phyloP scores from a whole-genome alignment of 371 early-diverging fungal species.

The Dichotomocladium elegans region DNA sequence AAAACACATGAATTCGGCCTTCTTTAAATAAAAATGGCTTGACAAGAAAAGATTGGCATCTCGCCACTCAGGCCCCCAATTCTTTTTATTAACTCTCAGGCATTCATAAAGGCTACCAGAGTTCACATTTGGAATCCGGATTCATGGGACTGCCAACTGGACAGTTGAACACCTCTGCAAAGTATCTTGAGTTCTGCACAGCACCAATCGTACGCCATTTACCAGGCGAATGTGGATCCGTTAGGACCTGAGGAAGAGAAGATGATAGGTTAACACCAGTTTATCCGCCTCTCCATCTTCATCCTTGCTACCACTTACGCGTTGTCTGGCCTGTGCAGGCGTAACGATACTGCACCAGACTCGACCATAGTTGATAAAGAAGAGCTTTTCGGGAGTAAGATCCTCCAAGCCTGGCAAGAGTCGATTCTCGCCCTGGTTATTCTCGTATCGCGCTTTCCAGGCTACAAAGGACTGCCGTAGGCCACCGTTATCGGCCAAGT shows the following conservation, averaged over 20 bases:
- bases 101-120: no score
- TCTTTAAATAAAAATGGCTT: no score
- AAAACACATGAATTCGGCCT: no score
- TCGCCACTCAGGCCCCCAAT: no score
- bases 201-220: slow-evolving; percentile 66
- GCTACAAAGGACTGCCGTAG: slow-evolving; percentile 34
- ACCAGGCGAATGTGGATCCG: slow-evolving; percentile 54
- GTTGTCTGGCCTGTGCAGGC: no score
- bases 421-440: neutral
- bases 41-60: no score
- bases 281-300: no score
- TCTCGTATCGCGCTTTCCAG: slow-evolving; percentile 30
- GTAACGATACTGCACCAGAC: slow-evolving; percentile 52
- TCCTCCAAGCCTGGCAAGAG: slow-evolving; percentile 47
- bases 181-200: slow-evolving; percentile 59
- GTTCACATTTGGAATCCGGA: slow-evolving; percentile 47
- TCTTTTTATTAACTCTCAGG: no score
- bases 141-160: slow-evolving; percentile 51
- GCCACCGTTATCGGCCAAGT: slow-evolving; percentile 72
- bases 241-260: slow-evolving; percentile 35
- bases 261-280: no score
- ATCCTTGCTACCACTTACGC: slow-evolving; percentile 38
- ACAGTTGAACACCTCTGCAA: slow-evolving; percentile 66
- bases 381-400: slow-evolving; percentile 51
- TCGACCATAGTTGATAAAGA: slow-evolving; percentile 55